Evolutionary conservation across 805 yeast species (phyloP), one percentile per base, ranked within the genome.

Genomic region (Hanseniaspora singularis): DNA sequence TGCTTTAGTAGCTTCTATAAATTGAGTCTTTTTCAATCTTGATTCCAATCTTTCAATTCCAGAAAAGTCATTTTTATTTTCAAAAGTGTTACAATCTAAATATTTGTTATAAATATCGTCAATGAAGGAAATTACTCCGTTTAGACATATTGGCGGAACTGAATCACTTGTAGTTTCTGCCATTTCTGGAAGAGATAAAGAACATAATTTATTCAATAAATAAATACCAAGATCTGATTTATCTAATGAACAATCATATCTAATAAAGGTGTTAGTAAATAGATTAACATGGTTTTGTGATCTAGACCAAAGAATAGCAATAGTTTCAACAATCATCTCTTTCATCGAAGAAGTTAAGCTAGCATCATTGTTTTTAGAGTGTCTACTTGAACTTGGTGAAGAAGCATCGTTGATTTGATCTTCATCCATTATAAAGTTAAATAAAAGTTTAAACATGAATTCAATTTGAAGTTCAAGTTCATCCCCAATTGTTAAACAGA

Each of bases 71-170:
- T 28, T 6, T 7, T 39, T 43, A 12, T 16, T 8, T 16, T 33
- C 38, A 20, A 23, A 27, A 18, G 38, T 33, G 8, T 32, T 38
- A 14, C 49, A 55, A 3, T 42, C 61, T 59, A 40, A 55, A 38
- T 63, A 68, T 65, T 51, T 74, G 57, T 57, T 75, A 52, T 73
- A 71, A 38, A 84, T 67, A 14, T 79, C 78, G 49, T 76, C 73
- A 34, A 88, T 67, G 48, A 81, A 77, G 2, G 83, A 72, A 19
- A 89, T 66, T 2, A 92, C 61, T 1, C 96, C 95, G 55, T 92
- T 97, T 43, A 92, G 67, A 56, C 97, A 89, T 7, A 87, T 73
- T 0, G 97, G 96, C 0, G 98, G 97, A 1, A 89, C 94, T 55
- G 75, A 80, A 33, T 82, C 84, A 0, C 95, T 83, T 0, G 94